Evolutionary conservation across 2,329 filamentous ascomycete genomes (phyloP), one percentile per base, ranked within the genome.

Genomic region (Microcyclosporella mali): DNA sequence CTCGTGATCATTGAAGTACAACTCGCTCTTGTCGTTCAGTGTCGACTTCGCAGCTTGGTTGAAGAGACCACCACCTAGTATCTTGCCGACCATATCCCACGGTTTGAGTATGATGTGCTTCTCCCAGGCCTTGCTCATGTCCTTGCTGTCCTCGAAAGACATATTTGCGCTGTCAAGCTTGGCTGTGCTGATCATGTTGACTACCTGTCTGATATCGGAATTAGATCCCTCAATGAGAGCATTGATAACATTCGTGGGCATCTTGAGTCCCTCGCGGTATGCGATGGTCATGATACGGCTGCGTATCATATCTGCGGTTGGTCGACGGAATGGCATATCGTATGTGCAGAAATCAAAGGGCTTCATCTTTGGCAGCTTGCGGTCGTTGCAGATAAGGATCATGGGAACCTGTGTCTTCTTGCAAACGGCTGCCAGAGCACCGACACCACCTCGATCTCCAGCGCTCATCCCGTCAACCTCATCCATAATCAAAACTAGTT

Each of bases 1-100:
- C 58, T 98, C 92, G 60, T 98, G 92, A 58, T 98, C 92, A 64
- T 98, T 97, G 73, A 98, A 98, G 66, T 98, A 98, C 1, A 98
- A 79, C 67, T 98, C 90, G 50, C 94, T 92, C 73, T 98, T 98
- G 65, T 98, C 90, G 62, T 97, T 97, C 28, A 98, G 71, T 0
- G 88, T 94, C 2, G 86, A 73, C 53, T 87, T 94, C 67, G 88
- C 94, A 37, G 82, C 80, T 3, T 82, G 77, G 17, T 85, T 77
- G 66, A 97, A 98, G 66, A 95, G 79, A 29, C 88, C 87, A 3
- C 88, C 83, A 18, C 79, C 87, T 4, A 98, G 78, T 62, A 98
- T 88, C 69, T 95, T 95, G 61, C 85, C 79, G 49, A 87, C 89
- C 58, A 98, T 98, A 60, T 98, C 92, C 92, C 92, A 98, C 0